Base-by-base conservation (phyloP, 2,329 filamentous ascomycete species). In the Stromatinia cepivora region DNA sequence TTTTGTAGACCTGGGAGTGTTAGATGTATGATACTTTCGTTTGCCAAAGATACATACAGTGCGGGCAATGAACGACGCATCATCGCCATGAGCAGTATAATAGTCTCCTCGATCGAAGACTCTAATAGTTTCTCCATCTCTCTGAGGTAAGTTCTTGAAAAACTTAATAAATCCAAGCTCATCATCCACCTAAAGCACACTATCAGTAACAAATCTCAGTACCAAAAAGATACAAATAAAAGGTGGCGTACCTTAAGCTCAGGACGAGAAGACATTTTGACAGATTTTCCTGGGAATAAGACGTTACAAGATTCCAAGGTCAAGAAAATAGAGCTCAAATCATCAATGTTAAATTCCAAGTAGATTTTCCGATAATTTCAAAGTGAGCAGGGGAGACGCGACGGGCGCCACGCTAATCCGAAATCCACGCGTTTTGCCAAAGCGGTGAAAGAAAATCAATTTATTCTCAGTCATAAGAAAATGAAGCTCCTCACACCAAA, bases 111-210 rank as follows among this genome's bases (percentile, higher is more conserved):
- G 89, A 77, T 98, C 94, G 78, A 98, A 98, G 71, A 99, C 90
- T 67, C 95, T 90, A 67, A 99, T 86, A 0, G 92, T 94, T 67
- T 92, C 90, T 52, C 88, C 86, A 75, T 88, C 87, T 66, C 88
- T 88, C 20, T 83, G 77, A 8, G 93, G 88, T 3, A 99, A 85
- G n/a, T 89, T 90, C 76, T 94, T 94, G 84, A 96, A 99, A 82
- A 93, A 97, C 75, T 90, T 92, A 82, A 98, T 97, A 84, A 99
- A 99, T 74, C 94, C 93, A 78, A 90, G 89, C 83, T 99, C 95
- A 79, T 99, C 95, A 77, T 99, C 96, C 79, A 98, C 92, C 91
- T 94, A 53, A 11, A 13, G 69, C 17, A 48, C 3, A 61, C 13
- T 31, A 68, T 73, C 72, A 72, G 68, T 67, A 75, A 56, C 42